Evolutionary conservation across 2,329 filamentous ascomycete species (phyloP).

Genomic region (Xylariomycetidae sp.): DNA sequence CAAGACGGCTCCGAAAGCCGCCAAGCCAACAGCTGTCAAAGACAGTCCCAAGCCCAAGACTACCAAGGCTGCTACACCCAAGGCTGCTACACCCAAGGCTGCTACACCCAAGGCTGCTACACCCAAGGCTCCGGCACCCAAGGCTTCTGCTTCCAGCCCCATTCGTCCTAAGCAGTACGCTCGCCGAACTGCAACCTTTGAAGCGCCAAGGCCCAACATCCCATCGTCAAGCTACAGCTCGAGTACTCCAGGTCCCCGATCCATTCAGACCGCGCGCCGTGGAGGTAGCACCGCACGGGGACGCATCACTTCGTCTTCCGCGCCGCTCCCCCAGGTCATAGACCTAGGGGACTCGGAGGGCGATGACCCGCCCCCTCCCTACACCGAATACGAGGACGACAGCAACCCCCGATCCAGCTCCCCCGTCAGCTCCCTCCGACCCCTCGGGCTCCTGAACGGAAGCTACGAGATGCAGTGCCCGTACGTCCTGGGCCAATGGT

Average conservation of each 20-base stretch:
- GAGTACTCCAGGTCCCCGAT: background rate
- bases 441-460: slow-evolving; percentile 39
- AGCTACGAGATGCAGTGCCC: slow-evolving; percentile 34
- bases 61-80: slow-evolving; percentile 1
- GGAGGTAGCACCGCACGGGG: too few species aligned
- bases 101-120: slow-evolving; percentile 2
- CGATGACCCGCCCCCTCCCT: slow-evolving; percentile 12
- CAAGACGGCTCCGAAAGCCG: slow-evolving; percentile 14
- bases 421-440: slow-evolving; percentile 7
- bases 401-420: slow-evolving; percentile 5
- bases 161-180: slow-evolving; percentile 2
- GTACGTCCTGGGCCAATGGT: slow-evolving; percentile 22
- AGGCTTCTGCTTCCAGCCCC: too few species aligned
- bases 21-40: slow-evolving; percentile 1
- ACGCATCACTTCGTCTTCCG: too few species aligned
- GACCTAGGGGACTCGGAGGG: background rate
- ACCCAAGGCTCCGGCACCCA: slow-evolving; percentile 12
- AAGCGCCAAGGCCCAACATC: too few species aligned
- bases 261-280: slow-evolving; percentile 16
- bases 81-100: slow-evolving; percentile 2
- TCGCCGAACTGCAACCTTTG: too few species aligned
- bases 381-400: slow-evolving; percentile 6
- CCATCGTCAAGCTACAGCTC: too few species aligned
- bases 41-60: slow-evolving; percentile 4
- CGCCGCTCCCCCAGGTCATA: too few species aligned